Evolutionary conservation across 2,329 filamentous ascomycete species (phyloP).

Genomic region (Penicillium concentricum): DNA sequence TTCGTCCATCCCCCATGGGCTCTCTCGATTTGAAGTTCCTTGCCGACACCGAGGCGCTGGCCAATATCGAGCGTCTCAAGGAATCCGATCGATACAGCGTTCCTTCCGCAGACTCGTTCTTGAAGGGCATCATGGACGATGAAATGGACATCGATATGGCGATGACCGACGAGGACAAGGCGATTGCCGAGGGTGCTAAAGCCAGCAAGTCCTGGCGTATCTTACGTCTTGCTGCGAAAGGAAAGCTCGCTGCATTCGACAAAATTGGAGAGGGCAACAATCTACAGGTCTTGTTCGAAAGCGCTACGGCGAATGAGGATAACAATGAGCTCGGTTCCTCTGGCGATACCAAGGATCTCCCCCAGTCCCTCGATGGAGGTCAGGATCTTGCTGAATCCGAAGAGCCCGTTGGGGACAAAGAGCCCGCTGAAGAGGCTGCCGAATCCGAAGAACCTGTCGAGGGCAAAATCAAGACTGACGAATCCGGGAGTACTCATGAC

Average conservation of each 20-base stretch:
- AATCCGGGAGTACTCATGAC: neutral
- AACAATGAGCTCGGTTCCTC: neutral
- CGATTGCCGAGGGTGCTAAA: constrained; percentile 65
- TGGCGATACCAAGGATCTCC: constrained; percentile 14
- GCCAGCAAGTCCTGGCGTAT: constrained; percentile 89
- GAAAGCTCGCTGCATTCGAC: constrained; percentile 75
- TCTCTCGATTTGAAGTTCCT: constrained; percentile 78
- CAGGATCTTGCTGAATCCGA: neutral
- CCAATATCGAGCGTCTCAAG: constrained; percentile 69
- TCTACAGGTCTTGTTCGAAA: constrained; percentile 52
- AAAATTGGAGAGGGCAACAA: constrained; percentile 82
- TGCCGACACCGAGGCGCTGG: constrained; percentile 60
- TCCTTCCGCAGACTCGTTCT: constrained; percentile 69
- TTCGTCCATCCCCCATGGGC: constrained; percentile 67
- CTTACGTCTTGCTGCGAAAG: constrained; percentile 73
- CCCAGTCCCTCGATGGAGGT: constrained; percentile 1
- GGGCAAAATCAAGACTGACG: neutral
- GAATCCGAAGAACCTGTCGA: neutral
- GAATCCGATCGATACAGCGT: constrained; percentile 62
- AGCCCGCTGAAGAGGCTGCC: neutral
- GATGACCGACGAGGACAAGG: constrained; percentile 60
- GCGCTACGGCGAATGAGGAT: constrained; percentile 15
- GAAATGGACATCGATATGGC: constrained; percentile 87
- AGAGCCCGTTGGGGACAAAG: neutral
- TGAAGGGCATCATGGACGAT: constrained; percentile 71